Evolutionary conservation across 306 rosid genomes (phyloP).

Genomic region (Castanospermum australe): DNA sequence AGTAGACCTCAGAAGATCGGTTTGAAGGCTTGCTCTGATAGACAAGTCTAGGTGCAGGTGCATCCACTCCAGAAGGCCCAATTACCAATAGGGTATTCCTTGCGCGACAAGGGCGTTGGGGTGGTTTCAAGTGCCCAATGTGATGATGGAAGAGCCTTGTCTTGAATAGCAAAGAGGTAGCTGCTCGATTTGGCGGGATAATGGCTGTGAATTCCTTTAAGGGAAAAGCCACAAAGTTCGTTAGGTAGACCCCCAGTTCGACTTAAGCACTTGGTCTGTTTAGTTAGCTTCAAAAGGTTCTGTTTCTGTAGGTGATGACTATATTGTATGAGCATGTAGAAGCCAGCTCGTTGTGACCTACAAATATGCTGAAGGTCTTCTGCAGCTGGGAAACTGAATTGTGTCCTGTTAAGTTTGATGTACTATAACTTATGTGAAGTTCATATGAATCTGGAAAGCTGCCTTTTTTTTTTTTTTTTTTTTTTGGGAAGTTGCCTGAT

Average conservation of each 20-base stretch:
- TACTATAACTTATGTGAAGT: background rate
- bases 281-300: background rate
- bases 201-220: background rate
- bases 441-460: background rate
- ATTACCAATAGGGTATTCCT: too few relatives aligned
- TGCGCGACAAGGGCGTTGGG: too few relatives aligned
- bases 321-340: background rate
- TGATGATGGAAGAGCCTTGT: slow-evolving; percentile 19
- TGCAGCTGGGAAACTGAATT: too few relatives aligned
- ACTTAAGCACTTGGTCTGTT: background rate
- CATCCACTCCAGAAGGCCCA: too few relatives aligned
- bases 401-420: background rate
- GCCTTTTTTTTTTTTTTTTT: background rate
- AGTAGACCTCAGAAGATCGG: too few relatives aligned
- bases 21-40: too few relatives aligned
- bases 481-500: too few relatives aligned
- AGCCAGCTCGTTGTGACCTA: slow-evolving; percentile 5
- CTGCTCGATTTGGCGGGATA: slow-evolving; percentile 11
- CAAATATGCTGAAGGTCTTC: slow-evolving; percentile 1
- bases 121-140: slow-evolving; percentile 24
- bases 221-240: slow-evolving; percentile 13
- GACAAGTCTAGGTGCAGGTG: too few relatives aligned
- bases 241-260: slow-evolving; percentile 1
- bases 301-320: too few relatives aligned
- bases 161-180: slow-evolving; percentile 10